A percentile compares a stretch with the other conserved stretches of the same genome.
Conservation (phyloP, 2,329 filamentous ascomycete genomes). For the Xylaria polymorpha region DNA sequence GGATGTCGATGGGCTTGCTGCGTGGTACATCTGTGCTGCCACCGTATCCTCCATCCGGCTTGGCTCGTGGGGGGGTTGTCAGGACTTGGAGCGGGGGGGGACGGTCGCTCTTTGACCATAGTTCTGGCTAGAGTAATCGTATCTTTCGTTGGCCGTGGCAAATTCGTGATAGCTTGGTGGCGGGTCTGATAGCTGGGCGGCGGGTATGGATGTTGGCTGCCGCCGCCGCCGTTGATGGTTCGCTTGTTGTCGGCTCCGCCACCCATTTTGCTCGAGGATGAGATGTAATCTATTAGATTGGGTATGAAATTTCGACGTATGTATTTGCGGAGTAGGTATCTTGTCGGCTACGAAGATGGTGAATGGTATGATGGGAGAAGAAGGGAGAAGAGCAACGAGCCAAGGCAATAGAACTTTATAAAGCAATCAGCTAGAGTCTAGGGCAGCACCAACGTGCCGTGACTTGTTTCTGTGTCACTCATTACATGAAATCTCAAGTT, state of each 20-base stretch:
- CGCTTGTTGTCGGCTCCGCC: neutral
- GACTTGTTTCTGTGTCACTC: slow-evolving; percentile 1
- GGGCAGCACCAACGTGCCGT: neutral
- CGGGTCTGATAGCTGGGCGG: slow-evolving; percentile 1
- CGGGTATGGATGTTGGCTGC: neutral
- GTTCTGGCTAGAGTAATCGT: neutral
- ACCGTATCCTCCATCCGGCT: slow-evolving; percentile 18
- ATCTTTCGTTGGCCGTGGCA: neutral
- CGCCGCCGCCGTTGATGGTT: neutral
- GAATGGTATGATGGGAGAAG: neutral
- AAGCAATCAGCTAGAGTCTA: neutral
- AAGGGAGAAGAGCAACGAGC: neutral
- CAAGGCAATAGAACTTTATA: neutral
- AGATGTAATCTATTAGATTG: no score
- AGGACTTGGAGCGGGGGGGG: neutral
- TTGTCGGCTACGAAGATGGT: neutral
- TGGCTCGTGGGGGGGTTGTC: neutral
- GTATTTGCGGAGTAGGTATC: neutral
- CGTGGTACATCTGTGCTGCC: slow-evolving; percentile 23
- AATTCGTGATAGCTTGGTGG: slow-evolving; percentile 1
- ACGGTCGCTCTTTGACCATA: neutral
- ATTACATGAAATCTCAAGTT: neutral
- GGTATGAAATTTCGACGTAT: neutral
- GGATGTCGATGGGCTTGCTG: slow-evolving; percentile 17
- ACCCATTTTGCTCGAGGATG: neutral